Conservation (phyloP, 352 stramenopile genomes). For the Phytopythium ostracodes region DNA sequence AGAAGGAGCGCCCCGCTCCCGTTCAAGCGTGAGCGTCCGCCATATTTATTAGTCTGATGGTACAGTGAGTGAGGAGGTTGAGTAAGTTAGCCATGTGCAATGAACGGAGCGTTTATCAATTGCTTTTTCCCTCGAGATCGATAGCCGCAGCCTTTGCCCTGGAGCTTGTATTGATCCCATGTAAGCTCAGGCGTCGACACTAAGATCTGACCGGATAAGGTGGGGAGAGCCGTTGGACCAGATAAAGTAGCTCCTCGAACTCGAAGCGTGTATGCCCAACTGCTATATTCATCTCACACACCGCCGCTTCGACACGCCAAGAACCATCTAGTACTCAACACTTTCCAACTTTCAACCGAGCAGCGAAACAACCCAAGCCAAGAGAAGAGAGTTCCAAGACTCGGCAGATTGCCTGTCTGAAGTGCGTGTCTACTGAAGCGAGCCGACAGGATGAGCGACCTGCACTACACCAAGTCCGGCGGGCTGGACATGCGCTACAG, state of each 20-base stretch:
- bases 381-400: not conserved
- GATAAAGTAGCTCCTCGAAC: not conserved
- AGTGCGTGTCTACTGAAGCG: not conserved
- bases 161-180: too few species aligned
- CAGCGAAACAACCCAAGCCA: not conserved
- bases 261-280: not conserved
- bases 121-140: too few species aligned
- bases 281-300: too few species aligned
- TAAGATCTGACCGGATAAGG: not conserved
- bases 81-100: not conserved
- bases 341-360: not conserved
- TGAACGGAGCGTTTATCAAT: too few species aligned
- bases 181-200: not conserved
- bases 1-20: not conserved
- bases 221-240: not conserved
- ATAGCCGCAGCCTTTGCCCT: too few species aligned
- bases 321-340: too few species aligned
- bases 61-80: too few species aligned
- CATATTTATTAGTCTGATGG: not conserved
- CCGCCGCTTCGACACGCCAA: too few species aligned
- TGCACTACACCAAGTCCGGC: conserved; percentile 15
- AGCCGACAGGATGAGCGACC: conserved; percentile 6
- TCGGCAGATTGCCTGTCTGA: too few species aligned
- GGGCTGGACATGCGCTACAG: conserved; percentile 11
- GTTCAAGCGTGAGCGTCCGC: not conserved